Evolutionary conservation across 1,284 basidiomycete genomes (phyloP), one percentile per base, ranked within the genome.

Genomic region (Rhodotorula sp.): DNA sequence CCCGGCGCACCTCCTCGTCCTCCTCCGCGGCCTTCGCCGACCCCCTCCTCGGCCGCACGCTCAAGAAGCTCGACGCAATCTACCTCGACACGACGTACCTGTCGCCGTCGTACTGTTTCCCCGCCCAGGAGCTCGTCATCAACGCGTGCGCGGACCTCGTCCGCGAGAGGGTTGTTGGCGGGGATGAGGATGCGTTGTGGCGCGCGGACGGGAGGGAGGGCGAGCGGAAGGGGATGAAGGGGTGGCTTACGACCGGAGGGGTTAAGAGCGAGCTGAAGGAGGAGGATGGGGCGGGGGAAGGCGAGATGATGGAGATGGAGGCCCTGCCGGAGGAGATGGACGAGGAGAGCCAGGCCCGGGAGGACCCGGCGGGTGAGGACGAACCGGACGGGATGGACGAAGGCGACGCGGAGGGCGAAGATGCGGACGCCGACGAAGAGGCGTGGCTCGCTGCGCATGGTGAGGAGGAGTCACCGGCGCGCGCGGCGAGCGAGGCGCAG

Each of bases 31-130:
- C 36, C 7, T n/a, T 51, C 34, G 27, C 44, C 6, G 48, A 44
- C 34, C 56, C 37, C 0, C 44, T 69, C 7, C 39, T 29, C 22
- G 53, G 46, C 25, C 66, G 59, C 19, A 88, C 87, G 67, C 89
- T 88, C 44, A 94, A 91, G 77, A 84, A 83, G 61, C 86, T 99
- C 22, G 94, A 98, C 79, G 87, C 89, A 64, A 87, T 95, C 61
- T 99, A 99, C 81, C 86, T 99, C 37, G 97, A 99, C 81, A 98
- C 96, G 13, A 99, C 97, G 0, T 99, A 99, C 81, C 85, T 97
- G 53, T 91, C 97, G 78, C 91, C 95, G 0, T 91, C 89, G 87
- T 97, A 98, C 81, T 92, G 90, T 65, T 99, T 99, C 78, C 93
- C 97, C 0, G 91, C 96, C 4, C 96, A 99, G 79, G 89, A 92